A percentile compares a stretch with the other conserved stretches of the same genome.
Conservation (phyloP, 2,329 filamentous ascomycete genomes). For the Beauveria australis region DNA sequence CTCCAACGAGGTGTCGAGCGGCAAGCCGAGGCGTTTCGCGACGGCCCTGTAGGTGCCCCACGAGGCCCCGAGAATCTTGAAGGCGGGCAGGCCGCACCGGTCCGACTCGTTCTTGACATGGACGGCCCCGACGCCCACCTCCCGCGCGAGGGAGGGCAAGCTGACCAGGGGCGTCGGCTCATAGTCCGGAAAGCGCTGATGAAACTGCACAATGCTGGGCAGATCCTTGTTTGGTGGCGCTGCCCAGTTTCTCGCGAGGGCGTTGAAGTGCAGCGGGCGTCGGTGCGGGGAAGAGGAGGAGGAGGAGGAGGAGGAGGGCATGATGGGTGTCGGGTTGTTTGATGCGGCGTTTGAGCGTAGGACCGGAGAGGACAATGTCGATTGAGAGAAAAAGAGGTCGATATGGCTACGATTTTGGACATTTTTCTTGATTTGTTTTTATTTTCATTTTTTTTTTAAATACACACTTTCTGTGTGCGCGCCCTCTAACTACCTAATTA, state of each 20-base stretch:
- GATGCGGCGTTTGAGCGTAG: background rate
- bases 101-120: conserved; percentile 61
- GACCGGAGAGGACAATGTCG: background rate
- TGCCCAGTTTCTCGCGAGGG: background rate
- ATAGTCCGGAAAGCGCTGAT: conserved; percentile 58
- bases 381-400: background rate
- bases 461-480: background rate
- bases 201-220: conserved; percentile 49
- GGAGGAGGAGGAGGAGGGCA: background rate
- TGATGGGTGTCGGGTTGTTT: background rate
- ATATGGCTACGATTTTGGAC: background rate
- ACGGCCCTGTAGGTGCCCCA: conserved; percentile 61
- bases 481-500: background rate
- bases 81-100: conserved; percentile 59
- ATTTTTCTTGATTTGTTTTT: background rate
- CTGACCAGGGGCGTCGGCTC: conserved; percentile 52
- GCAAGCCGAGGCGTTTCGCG: conserved; percentile 32
- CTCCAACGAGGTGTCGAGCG: conserved; percentile 33
- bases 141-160: conserved; percentile 43
- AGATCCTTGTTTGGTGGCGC: conserved; percentile 28
- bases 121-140: conserved; percentile 47
- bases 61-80: conserved; percentile 74
- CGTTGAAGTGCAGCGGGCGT: conserved; percentile 8
- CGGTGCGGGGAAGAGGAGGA: background rate
- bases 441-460: background rate